A percentile compares a stretch with the other conserved stretches of the same genome.
Evolutionary conservation across 306 rosid genomes (phyloP).

Genomic region (barrel medic (Medicago truncatula)): DNA sequence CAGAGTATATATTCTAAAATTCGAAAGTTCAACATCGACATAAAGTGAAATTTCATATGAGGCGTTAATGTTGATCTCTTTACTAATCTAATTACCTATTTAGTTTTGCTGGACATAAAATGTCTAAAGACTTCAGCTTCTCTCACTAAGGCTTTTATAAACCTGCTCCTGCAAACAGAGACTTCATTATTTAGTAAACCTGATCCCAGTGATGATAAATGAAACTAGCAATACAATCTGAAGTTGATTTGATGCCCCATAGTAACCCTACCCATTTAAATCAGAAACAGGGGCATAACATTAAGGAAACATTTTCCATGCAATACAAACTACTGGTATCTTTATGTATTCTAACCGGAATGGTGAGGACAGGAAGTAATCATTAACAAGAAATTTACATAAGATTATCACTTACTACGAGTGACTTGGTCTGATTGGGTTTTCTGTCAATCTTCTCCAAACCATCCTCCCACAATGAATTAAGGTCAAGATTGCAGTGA

Average conservation of each 20-base stretch:
- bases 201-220: slow-evolving; percentile 3
- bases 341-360: slow-evolving; percentile 13
- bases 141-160: neutral
- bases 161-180: slow-evolving; percentile 1
- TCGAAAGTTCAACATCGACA: neutral
- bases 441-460: slow-evolving; percentile 81
- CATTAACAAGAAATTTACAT: slow-evolving; percentile 26
- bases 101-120: neutral
- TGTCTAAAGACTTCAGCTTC: slow-evolving; percentile 2
- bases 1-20: neutral
- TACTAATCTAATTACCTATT: slow-evolving; percentile 8
- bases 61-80: neutral
- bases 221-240: slow-evolving; percentile 27
- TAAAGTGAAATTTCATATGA: neutral
- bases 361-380: slow-evolving; percentile 34
- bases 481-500: slow-evolving; percentile 60
- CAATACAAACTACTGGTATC: slow-evolving; percentile 26
- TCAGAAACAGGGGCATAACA: slow-evolving; percentile 3
- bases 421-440: slow-evolving; percentile 46
- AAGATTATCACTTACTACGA: slow-evolving; percentile 40
- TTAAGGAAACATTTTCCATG: slow-evolving; percentile 27
- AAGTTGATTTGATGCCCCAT: slow-evolving; percentile 18
- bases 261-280: slow-evolving; percentile 30
- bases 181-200: slow-evolving; percentile 9
- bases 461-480: slow-evolving; percentile 83